Conservation (phyloP, 176 grass and related monocot genomes). For the Luzula sylvatica region DNA sequence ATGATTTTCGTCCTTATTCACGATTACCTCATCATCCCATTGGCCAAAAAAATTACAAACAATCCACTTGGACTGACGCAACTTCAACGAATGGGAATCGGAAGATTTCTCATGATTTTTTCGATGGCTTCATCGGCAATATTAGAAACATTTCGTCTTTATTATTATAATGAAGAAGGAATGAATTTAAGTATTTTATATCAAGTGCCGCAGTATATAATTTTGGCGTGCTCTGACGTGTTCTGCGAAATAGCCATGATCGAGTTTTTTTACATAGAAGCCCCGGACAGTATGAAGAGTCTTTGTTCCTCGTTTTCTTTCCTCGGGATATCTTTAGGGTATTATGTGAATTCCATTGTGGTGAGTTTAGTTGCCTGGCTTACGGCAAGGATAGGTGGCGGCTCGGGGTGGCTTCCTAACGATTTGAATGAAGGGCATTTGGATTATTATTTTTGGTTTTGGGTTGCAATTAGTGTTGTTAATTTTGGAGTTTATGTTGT, state of each 20-base stretch:
- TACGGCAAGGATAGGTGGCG: slow-evolving; percentile 1
- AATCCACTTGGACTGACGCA: slow-evolving; percentile 29
- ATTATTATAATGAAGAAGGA: neutral
- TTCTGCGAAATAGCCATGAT: slow-evolving; percentile 67
- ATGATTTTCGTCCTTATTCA: slow-evolving; percentile 48
- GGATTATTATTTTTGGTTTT: slow-evolving; percentile 51
- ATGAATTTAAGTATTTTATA: slow-evolving; percentile 35
- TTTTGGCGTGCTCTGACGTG: slow-evolving; percentile 53
- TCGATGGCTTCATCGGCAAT: slow-evolving; percentile 45
- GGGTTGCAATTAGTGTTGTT: slow-evolving; percentile 19
- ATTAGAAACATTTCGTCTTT: slow-evolving; percentile 40
- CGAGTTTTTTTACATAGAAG: slow-evolving; percentile 86
- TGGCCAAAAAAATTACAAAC: slow-evolving; percentile 17
- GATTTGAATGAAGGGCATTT: slow-evolving; percentile 42
- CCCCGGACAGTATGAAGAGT: slow-evolving; percentile 59
- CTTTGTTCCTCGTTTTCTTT: slow-evolving; percentile 66
- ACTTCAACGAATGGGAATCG: slow-evolving; percentile 80
- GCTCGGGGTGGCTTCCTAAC: slow-evolving; percentile 31
- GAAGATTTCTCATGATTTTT: slow-evolving; percentile 43
- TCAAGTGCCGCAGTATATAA: slow-evolving; percentile 66
- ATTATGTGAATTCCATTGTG: slow-evolving; percentile 60
- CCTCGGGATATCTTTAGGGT: slow-evolving; percentile 51
- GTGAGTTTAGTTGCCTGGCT: slow-evolving; percentile 33
- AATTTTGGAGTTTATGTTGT: slow-evolving; percentile 33
- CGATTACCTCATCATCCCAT: slow-evolving; percentile 32